Percentiles rank a stretch among this genome's conserved stretches.
These are phyloP conservation scores for Angomonas deanei DNA, from an alignment of 208 protist genomes.

Conservation along the genomic window DNA sequence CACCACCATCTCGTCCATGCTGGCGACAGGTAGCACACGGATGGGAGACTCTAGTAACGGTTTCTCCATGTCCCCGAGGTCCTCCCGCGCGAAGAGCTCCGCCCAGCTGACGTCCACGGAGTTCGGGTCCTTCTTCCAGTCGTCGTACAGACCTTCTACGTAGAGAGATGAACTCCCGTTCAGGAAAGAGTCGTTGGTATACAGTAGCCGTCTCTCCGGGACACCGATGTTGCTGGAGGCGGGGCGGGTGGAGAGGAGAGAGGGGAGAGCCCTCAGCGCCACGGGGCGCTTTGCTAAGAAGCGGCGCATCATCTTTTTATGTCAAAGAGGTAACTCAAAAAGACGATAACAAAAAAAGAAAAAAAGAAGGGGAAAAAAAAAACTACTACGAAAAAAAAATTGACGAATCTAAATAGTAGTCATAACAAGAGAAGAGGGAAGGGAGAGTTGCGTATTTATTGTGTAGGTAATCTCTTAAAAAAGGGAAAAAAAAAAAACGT, in stretches of 20 bases:
- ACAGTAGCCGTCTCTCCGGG: slow-evolving; percentile 54
- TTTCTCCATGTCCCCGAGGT: slow-evolving; percentile 39
- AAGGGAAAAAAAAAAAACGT: too few relatives aligned
- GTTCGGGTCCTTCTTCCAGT: slow-evolving; percentile 65
- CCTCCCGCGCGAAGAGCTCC: slow-evolving; percentile 40
- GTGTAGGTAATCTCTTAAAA: too few relatives aligned
- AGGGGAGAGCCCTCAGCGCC: not conserved
- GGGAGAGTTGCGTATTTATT: too few relatives aligned
- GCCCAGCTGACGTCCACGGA: slow-evolving; percentile 78
- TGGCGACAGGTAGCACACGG: slow-evolving; percentile 45
- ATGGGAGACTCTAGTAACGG: slow-evolving; percentile 59
- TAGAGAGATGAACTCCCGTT: slow-evolving; percentile 75
- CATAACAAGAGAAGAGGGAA: slow-evolving; percentile 5
- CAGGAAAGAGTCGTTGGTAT: slow-evolving; percentile 82
- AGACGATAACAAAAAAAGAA: not conserved
- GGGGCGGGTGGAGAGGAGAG: not conserved
- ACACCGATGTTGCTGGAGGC: slow-evolving; percentile 12
- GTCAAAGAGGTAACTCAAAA: not conserved
- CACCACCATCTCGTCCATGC: slow-evolving; percentile 27
- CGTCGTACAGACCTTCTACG: slow-evolving; percentile 77
- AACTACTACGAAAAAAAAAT: slow-evolving; percentile 4
- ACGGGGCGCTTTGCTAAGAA: slow-evolving; percentile 11
- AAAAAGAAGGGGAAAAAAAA: slow-evolving; percentile 10
- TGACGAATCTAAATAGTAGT: slow-evolving; percentile 2
- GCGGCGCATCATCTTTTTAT: slow-evolving; percentile 59